Evolutionary conservation across 1,139 yeast species (phyloP).

Genomic region (Blastobotrys raffinosifermentans): DNA sequence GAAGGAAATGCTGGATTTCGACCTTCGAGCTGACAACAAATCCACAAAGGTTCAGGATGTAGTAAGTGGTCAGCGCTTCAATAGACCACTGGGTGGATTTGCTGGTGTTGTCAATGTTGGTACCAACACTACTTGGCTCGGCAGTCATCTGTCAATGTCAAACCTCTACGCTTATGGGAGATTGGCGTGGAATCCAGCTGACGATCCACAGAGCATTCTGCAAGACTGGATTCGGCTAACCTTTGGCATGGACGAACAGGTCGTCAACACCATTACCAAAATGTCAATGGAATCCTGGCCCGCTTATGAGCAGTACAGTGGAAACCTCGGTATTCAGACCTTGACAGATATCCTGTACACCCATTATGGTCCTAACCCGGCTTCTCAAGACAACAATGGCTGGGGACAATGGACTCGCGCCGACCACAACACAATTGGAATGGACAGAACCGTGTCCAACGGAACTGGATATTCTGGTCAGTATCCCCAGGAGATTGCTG

Average conservation of each 20-base stretch:
- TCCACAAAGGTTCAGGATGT: slow-evolving; percentile 2
- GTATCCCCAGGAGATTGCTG: slow-evolving; percentile 3
- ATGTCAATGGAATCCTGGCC: slow-evolving; percentile 8
- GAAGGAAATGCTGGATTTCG: slow-evolving; percentile 3
- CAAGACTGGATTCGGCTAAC: slow-evolving; percentile 4
- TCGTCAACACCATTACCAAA: slow-evolving; percentile 2
- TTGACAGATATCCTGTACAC: slow-evolving; percentile 4
- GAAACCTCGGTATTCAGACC: slow-evolving; percentile 7
- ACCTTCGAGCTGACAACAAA: slow-evolving; percentile 3
- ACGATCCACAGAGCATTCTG: slow-evolving; percentile 1
- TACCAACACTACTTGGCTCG: slow-evolving; percentile 3
- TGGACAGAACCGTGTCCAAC: slow-evolving; percentile 4
- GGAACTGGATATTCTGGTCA: slow-evolving; percentile 6
- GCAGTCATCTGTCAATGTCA: slow-evolving; percentile 5
- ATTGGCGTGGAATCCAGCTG: slow-evolving; percentile 3
- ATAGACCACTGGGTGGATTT: slow-evolving; percentile 1
- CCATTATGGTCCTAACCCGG: slow-evolving; percentile 5
- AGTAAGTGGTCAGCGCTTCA: slow-evolving; percentile 3
- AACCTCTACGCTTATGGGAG: slow-evolving; percentile 6
- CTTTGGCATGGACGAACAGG: slow-evolving; percentile 1
- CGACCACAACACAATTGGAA: slow-evolving; percentile 3
- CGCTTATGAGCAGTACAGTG: slow-evolving; percentile 4
- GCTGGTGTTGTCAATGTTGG: slow-evolving; percentile 5
- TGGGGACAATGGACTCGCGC: slow-evolving; percentile 9
- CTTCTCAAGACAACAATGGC: slow-evolving; percentile 4